Evolutionary conservation across 768 basidiomycete genomes (phyloP), one percentile per base, ranked within the genome.

Genomic region (Agrocybe praecox): DNA sequence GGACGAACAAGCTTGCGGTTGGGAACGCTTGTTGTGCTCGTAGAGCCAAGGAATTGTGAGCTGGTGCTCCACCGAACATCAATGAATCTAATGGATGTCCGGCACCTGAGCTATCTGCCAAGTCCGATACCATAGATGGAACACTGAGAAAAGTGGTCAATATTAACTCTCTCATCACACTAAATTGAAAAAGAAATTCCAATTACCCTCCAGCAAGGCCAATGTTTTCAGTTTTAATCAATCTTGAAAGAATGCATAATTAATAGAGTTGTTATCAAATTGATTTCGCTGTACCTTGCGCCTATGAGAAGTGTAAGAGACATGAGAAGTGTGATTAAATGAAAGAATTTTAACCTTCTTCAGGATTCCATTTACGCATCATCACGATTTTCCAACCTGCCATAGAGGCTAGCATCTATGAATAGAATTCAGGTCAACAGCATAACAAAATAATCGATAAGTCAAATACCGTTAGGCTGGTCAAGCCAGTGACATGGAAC

Each of bases 401-500:
- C 66, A 79, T 69, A 22, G 83, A 83, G 14, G 80, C 76, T 64
- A 82, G 71, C 75, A 85, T 81, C 84, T 83, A 58, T 10, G 5
- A 53, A 46, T 24, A 46, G 14, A 48, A 21, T 49, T 46, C 34
- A 53, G 32, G 23, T 50, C 19, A 43, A 24, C 43, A 6, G 12
- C 34, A 47, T 9, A 23, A 23, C 26, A 23, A 46, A 34, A 46
- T 50, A 24, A 29, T 45, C 11, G 48, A 21, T 34, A 40, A 52
- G 18, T 21, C 14, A 50, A 59, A 14, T 68, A 79, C 76, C 55
- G 78, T 72, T 62, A 78, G 76, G 65, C 78, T 82, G 2, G 80
- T 83, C 19, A 71, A 73, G 6, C 83, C 86, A 10, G 84, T 85
- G 36, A 86, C 86, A 71, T 89, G 87, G 68, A 89, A 88, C 9